Evolutionary conservation across 2,329 filamentous ascomycete species (phyloP).

Genomic region (Penicillium sp.): DNA sequence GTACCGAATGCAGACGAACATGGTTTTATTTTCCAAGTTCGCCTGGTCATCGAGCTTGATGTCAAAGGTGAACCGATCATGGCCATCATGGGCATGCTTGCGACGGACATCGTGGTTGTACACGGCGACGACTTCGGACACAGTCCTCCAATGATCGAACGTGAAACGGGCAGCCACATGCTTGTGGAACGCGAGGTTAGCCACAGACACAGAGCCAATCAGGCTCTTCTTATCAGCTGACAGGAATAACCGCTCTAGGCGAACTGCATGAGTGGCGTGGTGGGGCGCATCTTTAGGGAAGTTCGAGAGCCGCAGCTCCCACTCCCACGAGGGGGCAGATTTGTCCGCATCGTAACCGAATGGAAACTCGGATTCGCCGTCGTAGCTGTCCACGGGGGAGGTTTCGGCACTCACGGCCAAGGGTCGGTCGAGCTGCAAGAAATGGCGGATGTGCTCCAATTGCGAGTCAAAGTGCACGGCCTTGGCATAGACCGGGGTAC

Average conservation of each 20-base stretch:
- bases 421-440: slow-evolving; percentile 88
- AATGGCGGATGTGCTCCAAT: slow-evolving; percentile 93
- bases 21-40: slow-evolving; percentile 87
- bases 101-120: slow-evolving; percentile 77
- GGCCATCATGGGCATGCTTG: slow-evolving; percentile 63
- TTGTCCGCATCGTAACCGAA: slow-evolving; percentile 62
- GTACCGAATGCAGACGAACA: slow-evolving; percentile 91
- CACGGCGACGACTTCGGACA: slow-evolving; percentile 89
- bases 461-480: slow-evolving; percentile 98
- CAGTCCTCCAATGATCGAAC: slow-evolving; percentile 97
- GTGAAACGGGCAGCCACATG: slow-evolving; percentile 90
- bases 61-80: slow-evolving; percentile 90
- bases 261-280: slow-evolving; percentile 65
- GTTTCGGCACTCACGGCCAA: slow-evolving; percentile 95
- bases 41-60: slow-evolving; percentile 90
- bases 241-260: slow-evolving; percentile 82
- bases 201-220: slow-evolving; percentile 79
- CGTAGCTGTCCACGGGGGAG: slow-evolving; percentile 85
- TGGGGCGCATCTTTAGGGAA: slow-evolving; percentile 71
- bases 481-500: slow-evolving; percentile 93
- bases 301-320: slow-evolving; percentile 84
- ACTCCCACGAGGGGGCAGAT: slow-evolving; percentile 65
- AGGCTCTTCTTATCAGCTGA: slow-evolving; percentile 85
- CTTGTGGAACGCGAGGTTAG: slow-evolving; percentile 90
- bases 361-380: slow-evolving; percentile 86